Evolutionary conservation across 768 basidiomycete genomes (phyloP), one percentile per base, ranked within the genome.

Genomic region (Cyclocybe aegerita): DNA sequence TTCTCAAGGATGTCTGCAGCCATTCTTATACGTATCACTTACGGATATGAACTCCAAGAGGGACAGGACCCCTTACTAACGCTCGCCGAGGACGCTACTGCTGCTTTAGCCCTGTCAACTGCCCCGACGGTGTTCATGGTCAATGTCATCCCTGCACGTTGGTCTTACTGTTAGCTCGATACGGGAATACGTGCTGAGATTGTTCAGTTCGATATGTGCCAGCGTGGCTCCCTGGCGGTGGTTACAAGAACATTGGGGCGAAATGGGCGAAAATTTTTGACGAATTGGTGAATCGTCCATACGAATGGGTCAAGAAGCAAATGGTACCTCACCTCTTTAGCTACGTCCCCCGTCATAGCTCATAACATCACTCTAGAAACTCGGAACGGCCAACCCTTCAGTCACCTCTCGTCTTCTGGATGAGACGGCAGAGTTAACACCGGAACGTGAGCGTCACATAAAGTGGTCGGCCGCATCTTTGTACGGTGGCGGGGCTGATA

Each of bases 161-260:
- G 23, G 23, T 23, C 23, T 23, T 4, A 23, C 23, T 4, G 23
- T 23, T 23, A 23, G 23, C 23, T 23, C 23, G 23, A 23, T 23
- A 23, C 4, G 23, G 23, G 23, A 23, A 23, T 4, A 23, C 4
- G 23, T 23, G 23, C 23, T 23, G 3, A 23, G 23, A 23, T 23
- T 2, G 23, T 23, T 23, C 42, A 83, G 80, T 81, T 46, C 67
- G 68, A 34, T 61, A 77, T 46, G 44, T 80, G 37, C 79, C 80
- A n/a, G 64, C 69, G n/a, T 83, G 82, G 82, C 73, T 83, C 53
- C 82, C 82, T 4, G 82, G 82, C 4, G 77, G 78, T 9, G 66
- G 66, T 0, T 84, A 83, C 69, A 74, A 82, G 59, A 53, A 58
- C 40, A 74, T 65, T 16, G 82, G 80, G 0, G 69, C 61, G 39